A percentile compares a stretch with the other conserved stretches of the same genome.
phyloP scores from a whole-genome alignment of 2,329 filamentous ascomycete genomes.

The Microdochium bolleyi region DNA sequence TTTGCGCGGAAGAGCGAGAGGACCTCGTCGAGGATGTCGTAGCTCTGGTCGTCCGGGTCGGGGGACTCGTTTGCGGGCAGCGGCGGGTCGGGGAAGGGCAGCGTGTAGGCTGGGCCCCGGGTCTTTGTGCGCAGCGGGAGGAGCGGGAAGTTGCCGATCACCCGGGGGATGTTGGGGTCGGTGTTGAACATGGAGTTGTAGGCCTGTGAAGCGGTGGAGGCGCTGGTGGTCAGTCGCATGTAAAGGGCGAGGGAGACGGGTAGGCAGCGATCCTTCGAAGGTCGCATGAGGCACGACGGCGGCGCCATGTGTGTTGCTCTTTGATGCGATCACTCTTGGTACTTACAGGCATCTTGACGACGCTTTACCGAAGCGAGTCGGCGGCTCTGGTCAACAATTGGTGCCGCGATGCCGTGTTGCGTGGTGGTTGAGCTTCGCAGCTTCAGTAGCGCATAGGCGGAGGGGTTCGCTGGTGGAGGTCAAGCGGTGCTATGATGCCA shows the following conservation, averaged over 20 bases:
- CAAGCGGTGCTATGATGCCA: background rate
- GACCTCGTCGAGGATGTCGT: conserved; percentile 94
- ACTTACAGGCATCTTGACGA: conserved; percentile 40
- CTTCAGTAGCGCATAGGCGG: background rate
- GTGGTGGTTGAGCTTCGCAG: background rate
- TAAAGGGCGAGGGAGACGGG: background rate
- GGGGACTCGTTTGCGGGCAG: conserved; percentile 55
- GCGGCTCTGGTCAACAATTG: conserved; percentile 7
- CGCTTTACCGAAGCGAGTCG: conserved; percentile 13
- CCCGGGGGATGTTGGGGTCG: conserved; percentile 57
- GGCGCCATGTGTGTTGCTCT: background rate
- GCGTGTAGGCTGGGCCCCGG: conserved; percentile 86
- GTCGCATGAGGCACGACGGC: background rate
- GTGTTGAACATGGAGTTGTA: conserved; percentile 96
- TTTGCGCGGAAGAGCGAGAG: conserved; percentile 92
- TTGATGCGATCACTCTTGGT: background rate
- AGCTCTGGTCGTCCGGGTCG: conserved; percentile 84
- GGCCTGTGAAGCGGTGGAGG: conserved; percentile 47
- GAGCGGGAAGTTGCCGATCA: conserved; percentile 85
- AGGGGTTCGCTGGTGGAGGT: background rate
- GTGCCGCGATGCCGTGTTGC: background rate
- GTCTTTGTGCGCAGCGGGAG: conserved; percentile 91
- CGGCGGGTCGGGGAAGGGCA: conserved; percentile 50
- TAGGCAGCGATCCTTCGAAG: conserved; percentile 3
- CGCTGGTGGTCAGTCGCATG: conserved; percentile 12